phyloP scores from a whole-genome alignment of 192 early-diverging fungal genomes.

The Obelidium mucronatum region DNA sequence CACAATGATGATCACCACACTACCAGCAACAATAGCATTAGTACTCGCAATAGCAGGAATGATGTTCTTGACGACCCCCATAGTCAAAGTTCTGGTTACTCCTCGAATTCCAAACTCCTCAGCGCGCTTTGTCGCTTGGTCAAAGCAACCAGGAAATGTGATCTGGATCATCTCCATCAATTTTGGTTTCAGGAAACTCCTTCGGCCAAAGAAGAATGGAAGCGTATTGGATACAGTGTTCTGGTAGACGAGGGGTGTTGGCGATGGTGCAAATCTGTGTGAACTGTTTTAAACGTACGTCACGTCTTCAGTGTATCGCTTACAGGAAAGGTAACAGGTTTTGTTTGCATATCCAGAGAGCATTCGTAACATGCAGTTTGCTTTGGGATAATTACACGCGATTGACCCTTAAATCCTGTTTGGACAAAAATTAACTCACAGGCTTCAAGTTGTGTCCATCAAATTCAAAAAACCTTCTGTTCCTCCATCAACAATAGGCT shows the following conservation, averaged over 20 bases:
- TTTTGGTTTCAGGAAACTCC: conserved; percentile 75
- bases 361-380: conserved; percentile 95
- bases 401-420: conserved; percentile 91
- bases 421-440: not conserved
- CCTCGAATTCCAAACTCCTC: conserved; percentile 85
- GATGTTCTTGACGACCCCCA: conserved; percentile 98
- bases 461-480: conserved; percentile 76
- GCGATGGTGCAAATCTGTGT: conserved; percentile 92
- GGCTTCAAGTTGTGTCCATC: conserved; percentile 6
- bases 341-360: conserved; percentile 89
- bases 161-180: conserved; percentile 78
- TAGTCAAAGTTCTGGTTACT: conserved; percentile 88
- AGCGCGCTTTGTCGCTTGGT: conserved; percentile 88
- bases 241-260: conserved; percentile 95
- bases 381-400: conserved; percentile 87
- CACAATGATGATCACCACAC: conserved; percentile 58
- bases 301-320: not conserved
- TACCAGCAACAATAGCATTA: conserved; percentile 93
- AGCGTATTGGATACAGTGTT: conserved; percentile 99
- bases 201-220: conserved; percentile 93
- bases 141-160: conserved; percentile 59
- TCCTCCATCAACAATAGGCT: conserved; percentile 93
- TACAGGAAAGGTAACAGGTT: conserved; percentile 83
- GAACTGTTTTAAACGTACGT: not conserved
- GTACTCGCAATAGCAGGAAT: conserved; percentile 98